A percentile compares a stretch with the other conserved stretches of the same genome.
Conservation (phyloP, 306 rosid genomes). For the Lathyrus aphaca region DNA sequence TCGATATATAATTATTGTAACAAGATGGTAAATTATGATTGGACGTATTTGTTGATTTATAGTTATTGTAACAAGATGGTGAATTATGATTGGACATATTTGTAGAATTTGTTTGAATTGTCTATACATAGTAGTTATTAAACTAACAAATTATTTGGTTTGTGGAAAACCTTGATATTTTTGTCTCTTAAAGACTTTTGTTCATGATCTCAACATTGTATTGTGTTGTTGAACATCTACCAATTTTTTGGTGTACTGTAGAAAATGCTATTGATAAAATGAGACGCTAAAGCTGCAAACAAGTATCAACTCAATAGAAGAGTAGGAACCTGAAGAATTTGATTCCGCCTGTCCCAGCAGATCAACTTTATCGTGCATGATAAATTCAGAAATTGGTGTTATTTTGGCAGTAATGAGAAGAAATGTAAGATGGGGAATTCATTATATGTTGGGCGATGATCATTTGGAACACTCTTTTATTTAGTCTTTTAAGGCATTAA, state of each 20-base stretch:
- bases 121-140: background rate
- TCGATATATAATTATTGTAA: background rate
- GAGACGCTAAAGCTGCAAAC: conserved; percentile 84
- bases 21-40: background rate
- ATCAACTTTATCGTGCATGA: conserved; percentile 84
- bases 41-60: background rate
- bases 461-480: conserved; percentile 90
- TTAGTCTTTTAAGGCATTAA: conserved; percentile 80
- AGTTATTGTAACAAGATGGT: background rate
- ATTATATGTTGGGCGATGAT: conserved; percentile 88
- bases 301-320: conserved; percentile 80
- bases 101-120: background rate
- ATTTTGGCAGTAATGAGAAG: conserved; percentile 97
- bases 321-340: conserved; percentile 89
- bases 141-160: conserved; percentile 3
- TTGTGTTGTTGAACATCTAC: conserved; percentile 25
- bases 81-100: background rate
- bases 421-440: conserved; percentile 94
- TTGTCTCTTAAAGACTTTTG: background rate
- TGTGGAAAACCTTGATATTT: conserved; percentile 33
- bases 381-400: conserved; percentile 91
- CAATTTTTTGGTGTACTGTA: conserved; percentile 29
- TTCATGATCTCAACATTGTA: background rate
- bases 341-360: conserved; percentile 63
- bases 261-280: conserved; percentile 42